phyloP scores from a whole-genome alignment of 1,284 basidiomycete species.

The Flammula alnicola region DNA sequence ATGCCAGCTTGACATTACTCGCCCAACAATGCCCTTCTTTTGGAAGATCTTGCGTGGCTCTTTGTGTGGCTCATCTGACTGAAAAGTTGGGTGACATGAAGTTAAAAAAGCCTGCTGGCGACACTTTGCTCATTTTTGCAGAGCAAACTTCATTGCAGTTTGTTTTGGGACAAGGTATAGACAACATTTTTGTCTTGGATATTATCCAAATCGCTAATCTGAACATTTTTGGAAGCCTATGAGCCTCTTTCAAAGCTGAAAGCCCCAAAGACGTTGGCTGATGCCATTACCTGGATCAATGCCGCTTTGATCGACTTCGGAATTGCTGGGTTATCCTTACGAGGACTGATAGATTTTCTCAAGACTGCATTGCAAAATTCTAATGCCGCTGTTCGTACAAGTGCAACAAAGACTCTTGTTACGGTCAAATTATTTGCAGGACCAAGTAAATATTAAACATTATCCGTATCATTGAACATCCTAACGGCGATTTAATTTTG shows the following conservation, averaged over 20 bases:
- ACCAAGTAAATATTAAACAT: constrained; percentile 59
- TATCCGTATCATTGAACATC: constrained; percentile 44
- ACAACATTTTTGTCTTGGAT: constrained; percentile 23
- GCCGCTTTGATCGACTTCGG: constrained; percentile 92
- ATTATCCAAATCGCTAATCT: constrained; percentile 3
- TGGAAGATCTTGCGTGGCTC: constrained; percentile 83
- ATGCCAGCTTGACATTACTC: constrained; percentile 74
- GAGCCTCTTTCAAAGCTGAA: constrained; percentile 93
- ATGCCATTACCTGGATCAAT: constrained; percentile 91
- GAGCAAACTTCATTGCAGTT: constrained; percentile 96
- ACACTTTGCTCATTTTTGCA: constrained; percentile 80
- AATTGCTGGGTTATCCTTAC: constrained; percentile 83
- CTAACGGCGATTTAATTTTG: constrained; percentile 61
- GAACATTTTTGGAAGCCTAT: constrained; percentile 63
- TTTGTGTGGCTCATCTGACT: constrained; percentile 84
- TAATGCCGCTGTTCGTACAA: constrained; percentile 92
- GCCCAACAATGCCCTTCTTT: constrained; percentile 86
- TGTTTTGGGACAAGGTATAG: constrained; percentile 89
- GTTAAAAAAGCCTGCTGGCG: constrained; percentile 96
- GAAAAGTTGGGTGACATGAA: constrained; percentile 98
- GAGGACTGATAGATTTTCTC: constrained; percentile 89
- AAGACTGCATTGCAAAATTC: constrained; percentile 90
- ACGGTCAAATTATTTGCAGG: constrained; percentile 94
- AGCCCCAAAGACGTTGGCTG: constrained; percentile 96
- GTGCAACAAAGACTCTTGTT: constrained; percentile 93